Evolutionary conservation across 805 yeast species (phyloP), one percentile per base, ranked within the genome.

Genomic region (Candida ovalis): DNA sequence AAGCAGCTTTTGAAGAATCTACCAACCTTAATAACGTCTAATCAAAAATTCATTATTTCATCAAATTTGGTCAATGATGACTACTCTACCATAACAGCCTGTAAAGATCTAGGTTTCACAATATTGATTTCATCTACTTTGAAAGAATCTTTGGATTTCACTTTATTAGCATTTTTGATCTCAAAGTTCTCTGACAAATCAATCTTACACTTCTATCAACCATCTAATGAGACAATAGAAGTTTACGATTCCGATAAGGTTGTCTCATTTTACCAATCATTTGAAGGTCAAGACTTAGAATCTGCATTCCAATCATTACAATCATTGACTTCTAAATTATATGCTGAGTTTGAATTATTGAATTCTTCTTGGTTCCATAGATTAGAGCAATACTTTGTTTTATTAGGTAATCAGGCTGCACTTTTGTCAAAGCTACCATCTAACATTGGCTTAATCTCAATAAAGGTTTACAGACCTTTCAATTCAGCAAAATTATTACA

Each of bases 401-500:
- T 82, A 43, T 73, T 89, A 51, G 94, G 96, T 46, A 75, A 81
- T 44, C 72, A 79, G 40, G 25, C 38, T 6, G 28, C 32, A 17
- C 46, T 63, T 3, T n/a, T 45, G 5, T 24, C 52, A 9, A n/a
- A 39, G 27, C n/a, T 52, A 38, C 48, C 48, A 40, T 48, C 56
- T 5, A 47, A 49, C 2, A 70, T 73, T 18, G 77, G 82, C 38
- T 62, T 86, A 28, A 66, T 86, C 40, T 68, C 79, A 8, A 72
- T 88, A 41, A 79, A 84, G 37, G 78, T 79, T 28, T 86, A 85
- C 71, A 79, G 88, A 59, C 96, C 97, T 2, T 86, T 90, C 71
- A 69, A 75, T 50, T 71, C 82, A 43, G 63, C 70, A n/a, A 63
- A 71, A 15, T 69, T 88, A 25, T 68, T 80, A 43, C 55, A 69